Base-by-base conservation (phyloP, 139 green algal genomes). In the Marvania coccoides region DNA sequence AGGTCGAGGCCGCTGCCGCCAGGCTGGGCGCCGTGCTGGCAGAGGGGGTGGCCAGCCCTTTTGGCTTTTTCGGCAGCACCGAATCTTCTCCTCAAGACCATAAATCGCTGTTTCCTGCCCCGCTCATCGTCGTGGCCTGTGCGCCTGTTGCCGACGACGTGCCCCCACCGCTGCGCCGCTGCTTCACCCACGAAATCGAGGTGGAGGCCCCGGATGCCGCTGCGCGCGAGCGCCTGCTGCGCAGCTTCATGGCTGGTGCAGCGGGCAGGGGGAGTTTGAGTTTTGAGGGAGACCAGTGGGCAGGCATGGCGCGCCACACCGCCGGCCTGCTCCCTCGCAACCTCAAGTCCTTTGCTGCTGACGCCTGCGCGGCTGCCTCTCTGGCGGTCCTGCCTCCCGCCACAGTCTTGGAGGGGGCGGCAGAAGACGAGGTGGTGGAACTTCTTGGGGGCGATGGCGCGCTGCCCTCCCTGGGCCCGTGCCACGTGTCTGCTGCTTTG, bases 121-220 rank as follows among this genome's bases (percentile, higher is more conserved):
- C 33, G 5, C 72, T 96, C 3, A 35, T 92, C 15, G 13, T 93
- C n/a, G 67, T 89, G 1, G 90, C 80, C 6, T 76, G 65, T 13
- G 66, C 66, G 0, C 23, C 63, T 0, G 60, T 42, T 1, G 33
- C 74, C 14, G 81, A 82, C 14, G 80, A 87, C 45, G 24, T 96
- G 23, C 73, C 83, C 0, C 33, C 77, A 6, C 65, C 80, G 3
- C 51, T 96, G 37, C 75, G 88, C 5, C 75, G 84, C 38, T 85
- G 69, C 76, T 97, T 97, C 84, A 95, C 85, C 0, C 88, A 96
- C 68, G 79, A 91, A 53, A 10, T 97, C 0, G 38, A 47, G 5
- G 15, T 90, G 13, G 70, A 77, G 12, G 67, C 78, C 4, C 73
- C 85, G 7, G 66, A 69, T 36, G 13, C 34, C 26, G 10, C 13